These are phyloP conservation scores for Gryganskiella cystojenkinii DNA, from an alignment of 192 early-diverging fungal species.

Conservation along the genomic window DNA sequence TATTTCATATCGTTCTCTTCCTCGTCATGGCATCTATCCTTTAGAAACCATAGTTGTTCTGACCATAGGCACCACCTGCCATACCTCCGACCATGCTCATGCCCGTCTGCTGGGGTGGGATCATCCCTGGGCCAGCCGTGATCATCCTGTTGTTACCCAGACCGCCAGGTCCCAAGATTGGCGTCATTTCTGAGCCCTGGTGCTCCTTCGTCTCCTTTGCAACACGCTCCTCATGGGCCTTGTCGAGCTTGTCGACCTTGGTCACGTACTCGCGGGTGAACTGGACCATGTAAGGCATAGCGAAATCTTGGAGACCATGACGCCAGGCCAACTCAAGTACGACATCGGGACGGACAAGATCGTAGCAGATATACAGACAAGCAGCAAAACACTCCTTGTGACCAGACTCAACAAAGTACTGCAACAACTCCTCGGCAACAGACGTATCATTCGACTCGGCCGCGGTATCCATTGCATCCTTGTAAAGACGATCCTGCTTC, in stretches of 20 bases:
- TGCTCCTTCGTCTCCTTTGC: conserved; percentile 43
- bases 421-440: conserved; percentile 93
- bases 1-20: too few relatives aligned
- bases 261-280: conserved; percentile 84
- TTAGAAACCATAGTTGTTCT: conserved; percentile 20
- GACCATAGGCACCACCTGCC: not conserved
- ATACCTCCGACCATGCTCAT: conserved; percentile 11
- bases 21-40: not conserved
- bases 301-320: conserved; percentile 88
- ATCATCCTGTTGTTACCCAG: conserved; percentile 43
- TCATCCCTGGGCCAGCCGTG: conserved; percentile 26
- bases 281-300: conserved; percentile 99
- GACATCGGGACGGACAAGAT: conserved; percentile 92
- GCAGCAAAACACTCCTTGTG: conserved; percentile 96
- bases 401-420: conserved; percentile 94
- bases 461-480: conserved; percentile 99
- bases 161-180: conserved; percentile 39
- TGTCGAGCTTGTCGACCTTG: conserved; percentile 72
- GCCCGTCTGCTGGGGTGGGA: conserved; percentile 29
- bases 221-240: conserved; percentile 39
- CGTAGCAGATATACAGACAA: conserved; percentile 94
- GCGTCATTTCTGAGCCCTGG: conserved; percentile 7
- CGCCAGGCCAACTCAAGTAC: conserved; percentile 96
- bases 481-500: conserved; percentile 97
- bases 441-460: conserved; percentile 89